Conservation (phyloP, 169 alveolate genomes). For the Plasmodium chabaudi region DNA sequence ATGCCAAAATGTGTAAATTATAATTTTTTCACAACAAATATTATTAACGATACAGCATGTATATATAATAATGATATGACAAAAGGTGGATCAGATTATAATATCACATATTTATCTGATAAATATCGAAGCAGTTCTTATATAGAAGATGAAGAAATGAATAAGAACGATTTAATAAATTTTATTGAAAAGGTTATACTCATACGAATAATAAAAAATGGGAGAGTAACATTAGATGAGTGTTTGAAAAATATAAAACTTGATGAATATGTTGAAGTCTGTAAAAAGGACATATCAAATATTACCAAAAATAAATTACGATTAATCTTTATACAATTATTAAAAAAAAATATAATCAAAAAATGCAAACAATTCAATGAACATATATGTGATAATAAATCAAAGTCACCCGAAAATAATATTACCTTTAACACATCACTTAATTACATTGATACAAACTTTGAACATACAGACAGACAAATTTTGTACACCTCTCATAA, state of each 20-base stretch:
- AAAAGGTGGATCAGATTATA: background rate
- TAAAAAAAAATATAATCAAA: slow-evolving; percentile 59
- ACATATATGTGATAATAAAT: slow-evolving; percentile 52
- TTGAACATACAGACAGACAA: no score
- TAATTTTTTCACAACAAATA: background rate
- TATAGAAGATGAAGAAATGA: background rate
- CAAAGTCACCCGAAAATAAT: background rate
- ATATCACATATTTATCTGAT: background rate
- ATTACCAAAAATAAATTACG: slow-evolving; percentile 24
- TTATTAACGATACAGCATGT: background rate
- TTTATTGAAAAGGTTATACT: slow-evolving; percentile 65
- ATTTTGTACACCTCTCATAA: no score
- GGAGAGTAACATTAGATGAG: slow-evolving; percentile 47
- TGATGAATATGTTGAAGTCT: slow-evolving; percentile 69
- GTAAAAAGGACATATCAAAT: slow-evolving; percentile 50
- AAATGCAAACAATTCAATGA: slow-evolving; percentile 71
- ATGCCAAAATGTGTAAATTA: background rate
- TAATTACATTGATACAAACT: background rate
- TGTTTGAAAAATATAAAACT: slow-evolving; percentile 31
- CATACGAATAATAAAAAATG: slow-evolving; percentile 59
- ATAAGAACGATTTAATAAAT: background rate
- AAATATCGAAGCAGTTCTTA: background rate
- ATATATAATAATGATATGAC: background rate
- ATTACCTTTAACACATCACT: slow-evolving; percentile 2
- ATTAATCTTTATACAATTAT: slow-evolving; percentile 38